A percentile compares a stretch with the other conserved stretches of the same genome.
Evolutionary conservation across 129 eudicot genomes (phyloP).

Genomic region (Oenanthe sinensis): DNA sequence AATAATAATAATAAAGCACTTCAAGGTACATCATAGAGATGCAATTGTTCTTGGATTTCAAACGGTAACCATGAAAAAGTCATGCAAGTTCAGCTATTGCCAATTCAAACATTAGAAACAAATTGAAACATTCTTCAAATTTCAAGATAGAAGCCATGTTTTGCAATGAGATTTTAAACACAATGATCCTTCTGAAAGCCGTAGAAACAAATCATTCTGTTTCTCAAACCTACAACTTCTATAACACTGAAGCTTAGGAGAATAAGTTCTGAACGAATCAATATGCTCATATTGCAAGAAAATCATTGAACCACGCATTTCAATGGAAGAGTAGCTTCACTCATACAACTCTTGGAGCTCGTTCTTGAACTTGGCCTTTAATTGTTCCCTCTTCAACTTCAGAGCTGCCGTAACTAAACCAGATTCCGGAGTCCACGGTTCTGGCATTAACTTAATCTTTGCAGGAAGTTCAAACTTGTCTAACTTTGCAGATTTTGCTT

Average conservation of each 20-base stretch:
- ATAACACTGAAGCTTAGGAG: background rate
- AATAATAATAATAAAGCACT: too few relatives aligned
- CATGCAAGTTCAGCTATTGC: too few relatives aligned
- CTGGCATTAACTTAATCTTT: slow-evolving; percentile 73
- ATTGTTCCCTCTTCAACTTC: slow-evolving; percentile 76
- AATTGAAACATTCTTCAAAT: background rate
- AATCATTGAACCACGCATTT: background rate
- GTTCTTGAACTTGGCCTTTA: slow-evolving; percentile 62
- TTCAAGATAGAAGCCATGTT: background rate
- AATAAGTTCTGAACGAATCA: background rate
- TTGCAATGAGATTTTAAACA: background rate
- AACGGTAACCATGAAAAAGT: too few relatives aligned
- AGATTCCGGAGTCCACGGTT: slow-evolving; percentile 92
- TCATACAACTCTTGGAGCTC: slow-evolving; percentile 54
- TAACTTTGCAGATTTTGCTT: slow-evolving; percentile 60
- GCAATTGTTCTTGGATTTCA: too few relatives aligned
- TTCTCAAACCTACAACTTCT: background rate
- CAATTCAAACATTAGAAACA: too few relatives aligned
- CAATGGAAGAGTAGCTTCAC: slow-evolving; percentile 16
- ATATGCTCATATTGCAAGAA: background rate
- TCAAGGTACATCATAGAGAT: too few relatives aligned
- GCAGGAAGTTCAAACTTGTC: slow-evolving; percentile 91
- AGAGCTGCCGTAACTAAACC: slow-evolving; percentile 95
- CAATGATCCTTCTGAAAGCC: background rate
- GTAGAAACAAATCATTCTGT: background rate